Conservation (phyloP, 768 basidiomycete species). For the Lepiota brunneoincarnata region DNA sequence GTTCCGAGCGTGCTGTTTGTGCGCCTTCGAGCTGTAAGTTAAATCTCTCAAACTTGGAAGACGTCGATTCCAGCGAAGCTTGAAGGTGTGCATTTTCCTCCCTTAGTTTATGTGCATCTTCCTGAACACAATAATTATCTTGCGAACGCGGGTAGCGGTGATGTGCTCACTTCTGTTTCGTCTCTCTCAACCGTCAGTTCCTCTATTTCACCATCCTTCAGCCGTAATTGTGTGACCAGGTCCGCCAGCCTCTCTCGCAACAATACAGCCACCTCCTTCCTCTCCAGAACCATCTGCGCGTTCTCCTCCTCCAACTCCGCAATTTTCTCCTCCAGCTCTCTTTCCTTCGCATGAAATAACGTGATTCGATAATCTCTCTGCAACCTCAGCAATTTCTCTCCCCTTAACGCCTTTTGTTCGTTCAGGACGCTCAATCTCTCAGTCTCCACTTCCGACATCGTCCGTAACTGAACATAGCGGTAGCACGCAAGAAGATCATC, state of each 20-base stretch:
- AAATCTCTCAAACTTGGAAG: slow-evolving; percentile 55
- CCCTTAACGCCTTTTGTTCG: slow-evolving; percentile 50
- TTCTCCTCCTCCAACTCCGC: slow-evolving; percentile 49
- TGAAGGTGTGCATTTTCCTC: slow-evolving; percentile 50
- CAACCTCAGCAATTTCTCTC: slow-evolving; percentile 55
- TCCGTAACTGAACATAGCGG: slow-evolving; percentile 60
- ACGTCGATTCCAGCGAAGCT: slow-evolving; percentile 40
- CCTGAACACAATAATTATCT: slow-evolving; percentile 22
- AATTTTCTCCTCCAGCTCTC: slow-evolving; percentile 54
- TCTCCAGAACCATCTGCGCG: slow-evolving; percentile 48
- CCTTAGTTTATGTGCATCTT: slow-evolving; percentile 37
- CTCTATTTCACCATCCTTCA: slow-evolving; percentile 39
- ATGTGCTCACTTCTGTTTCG: slow-evolving; percentile 39
- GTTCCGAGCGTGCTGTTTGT: slow-evolving; percentile 47
- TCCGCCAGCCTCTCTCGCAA: slow-evolving; percentile 28
- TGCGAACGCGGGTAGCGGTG: not conserved
- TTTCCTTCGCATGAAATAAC: slow-evolving; percentile 64
- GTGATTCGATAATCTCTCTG: slow-evolving; percentile 67
- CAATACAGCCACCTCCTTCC: slow-evolving; percentile 44
- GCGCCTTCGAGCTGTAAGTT: slow-evolving; percentile 58
- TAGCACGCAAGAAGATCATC: slow-evolving; percentile 62
- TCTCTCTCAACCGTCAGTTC: slow-evolving; percentile 41
- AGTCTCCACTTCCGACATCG: slow-evolving; percentile 50
- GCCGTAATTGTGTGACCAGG: slow-evolving; percentile 26
- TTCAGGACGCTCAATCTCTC: slow-evolving; percentile 50